Evolutionary conservation across 495 filamentous ascomycete species (phyloP).

Genomic region (Aspergillus coremiiformis): DNA sequence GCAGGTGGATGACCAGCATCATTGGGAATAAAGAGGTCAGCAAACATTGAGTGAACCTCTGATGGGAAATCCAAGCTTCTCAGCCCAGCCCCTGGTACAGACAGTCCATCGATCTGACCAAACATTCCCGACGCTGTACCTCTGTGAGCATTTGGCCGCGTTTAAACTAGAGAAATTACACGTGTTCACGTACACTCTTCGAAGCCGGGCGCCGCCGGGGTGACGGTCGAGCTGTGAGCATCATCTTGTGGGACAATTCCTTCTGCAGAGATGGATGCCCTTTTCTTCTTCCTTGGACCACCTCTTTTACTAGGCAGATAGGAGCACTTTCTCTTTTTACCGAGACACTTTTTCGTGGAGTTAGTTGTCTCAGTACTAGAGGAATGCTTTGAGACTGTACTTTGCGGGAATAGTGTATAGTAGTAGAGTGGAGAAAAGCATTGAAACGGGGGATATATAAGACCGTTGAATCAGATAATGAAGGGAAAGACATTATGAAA

Average conservation of each 20-base stretch:
- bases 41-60: conserved; percentile 33
- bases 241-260: conserved; percentile 18
- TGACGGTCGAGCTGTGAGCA: conserved; percentile 13
- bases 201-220: conserved; percentile 20
- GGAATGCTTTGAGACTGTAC: background rate
- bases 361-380: conserved; percentile 7
- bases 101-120: conserved; percentile 38
- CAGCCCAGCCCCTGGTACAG: conserved; percentile 37
- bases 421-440: too few relatives aligned
- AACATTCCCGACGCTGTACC: conserved; percentile 30
- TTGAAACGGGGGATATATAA: background rate
- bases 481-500: background rate
- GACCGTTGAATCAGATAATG: background rate
- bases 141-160: conserved; percentile 9
- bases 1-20: conserved; percentile 20
- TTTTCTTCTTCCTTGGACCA: conserved; percentile 46
- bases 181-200: conserved; percentile 28
- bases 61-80: conserved; percentile 35
- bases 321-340: conserved; percentile 45
- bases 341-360: conserved; percentile 35
- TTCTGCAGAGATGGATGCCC: conserved; percentile 20
- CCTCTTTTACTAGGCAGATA: conserved; percentile 53
- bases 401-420: background rate
- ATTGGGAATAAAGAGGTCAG: conserved; percentile 25
- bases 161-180: background rate